Conservation (phyloP, 2,329 filamentous ascomycete species). For the Paecilomyces sp. region DNA sequence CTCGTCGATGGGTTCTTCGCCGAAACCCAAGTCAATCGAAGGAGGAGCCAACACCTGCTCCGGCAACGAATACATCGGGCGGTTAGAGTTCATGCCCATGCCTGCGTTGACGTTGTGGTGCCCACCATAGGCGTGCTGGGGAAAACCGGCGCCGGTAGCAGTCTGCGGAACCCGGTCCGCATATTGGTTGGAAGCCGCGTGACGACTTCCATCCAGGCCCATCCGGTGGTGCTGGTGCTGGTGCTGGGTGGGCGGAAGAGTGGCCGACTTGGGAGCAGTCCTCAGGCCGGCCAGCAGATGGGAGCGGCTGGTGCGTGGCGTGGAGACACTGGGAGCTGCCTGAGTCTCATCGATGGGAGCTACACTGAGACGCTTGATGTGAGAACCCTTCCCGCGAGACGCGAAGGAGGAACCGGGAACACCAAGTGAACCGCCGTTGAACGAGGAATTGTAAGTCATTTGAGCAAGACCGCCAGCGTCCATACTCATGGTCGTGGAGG, state of each 20-base stretch:
- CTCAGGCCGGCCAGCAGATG: constrained; percentile 89
- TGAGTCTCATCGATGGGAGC: constrained; percentile 63
- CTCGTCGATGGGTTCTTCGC: constrained; percentile 72
- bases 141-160: constrained; percentile 49
- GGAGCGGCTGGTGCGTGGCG: constrained; percentile 87
- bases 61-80: constrained; percentile 60
- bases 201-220: constrained; percentile 42
- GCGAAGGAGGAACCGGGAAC: constrained; percentile 75
- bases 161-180: constrained; percentile 51
- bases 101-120: constrained; percentile 19
- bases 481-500: constrained; percentile 43
- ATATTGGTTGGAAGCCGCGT: constrained; percentile 37
- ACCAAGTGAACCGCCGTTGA: constrained; percentile 60
- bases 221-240: constrained; percentile 38
- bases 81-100: constrained; percentile 35
- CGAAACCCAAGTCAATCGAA: constrained; percentile 56
- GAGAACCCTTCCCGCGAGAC: constrained; percentile 74
- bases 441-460: constrained; percentile 84
- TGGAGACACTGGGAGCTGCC: constrained; percentile 62
- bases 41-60: constrained; percentile 71
- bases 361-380: constrained; percentile 81
- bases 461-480: constrained; percentile 99
- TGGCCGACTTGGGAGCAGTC: constrained; percentile 82
- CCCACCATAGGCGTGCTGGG: constrained; percentile 32
- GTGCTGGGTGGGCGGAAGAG: constrained; percentile 55